Evolutionary conservation across 345 rosid species (phyloP).

Genomic region (Moringa oleifera): DNA sequence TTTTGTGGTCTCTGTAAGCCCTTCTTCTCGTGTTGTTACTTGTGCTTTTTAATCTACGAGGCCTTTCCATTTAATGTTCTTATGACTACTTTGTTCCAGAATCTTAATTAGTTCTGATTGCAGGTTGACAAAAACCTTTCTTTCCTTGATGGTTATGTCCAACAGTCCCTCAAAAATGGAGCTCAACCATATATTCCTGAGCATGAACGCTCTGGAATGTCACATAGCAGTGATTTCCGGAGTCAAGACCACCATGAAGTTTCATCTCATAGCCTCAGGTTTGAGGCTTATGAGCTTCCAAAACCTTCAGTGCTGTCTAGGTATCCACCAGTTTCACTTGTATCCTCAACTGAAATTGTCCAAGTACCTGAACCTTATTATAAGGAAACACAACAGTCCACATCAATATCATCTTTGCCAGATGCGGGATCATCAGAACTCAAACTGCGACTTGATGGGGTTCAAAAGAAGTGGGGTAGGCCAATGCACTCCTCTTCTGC

Average conservation of each 20-base stretch:
- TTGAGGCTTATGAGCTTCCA: conserved; percentile 95
- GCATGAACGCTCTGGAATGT: conserved; percentile 56
- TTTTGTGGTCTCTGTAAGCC: background rate
- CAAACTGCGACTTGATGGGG: conserved; percentile 90
- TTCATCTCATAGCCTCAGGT: conserved; percentile 71
- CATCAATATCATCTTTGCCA: conserved; percentile 39
- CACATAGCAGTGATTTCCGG: conserved; percentile 42
- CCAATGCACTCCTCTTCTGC: conserved; percentile 51
- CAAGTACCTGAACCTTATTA: conserved; percentile 68
- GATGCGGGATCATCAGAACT: conserved; percentile 54
- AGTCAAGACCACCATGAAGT: conserved; percentile 59
- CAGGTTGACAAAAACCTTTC: conserved; percentile 83
- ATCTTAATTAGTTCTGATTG: conserved; percentile 6
- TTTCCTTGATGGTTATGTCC: conserved; percentile 67
- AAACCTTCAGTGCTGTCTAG: conserved; percentile 44
- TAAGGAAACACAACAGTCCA: conserved; percentile 43
- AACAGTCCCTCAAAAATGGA: conserved; percentile 70
- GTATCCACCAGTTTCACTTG: conserved; percentile 35
- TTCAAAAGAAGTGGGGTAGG: conserved; percentile 92
- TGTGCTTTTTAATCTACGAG: too few relatives aligned
- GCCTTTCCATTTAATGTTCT: background rate
- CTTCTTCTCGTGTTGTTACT: background rate
- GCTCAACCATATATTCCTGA: conserved; percentile 82
- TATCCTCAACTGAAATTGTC: conserved; percentile 59
- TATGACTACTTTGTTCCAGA: background rate